Percentiles rank a stretch among this genome's conserved stretches.
Evolutionary conservation across 441 rosid genomes (phyloP).

Genomic region (Sinapis alba): DNA sequence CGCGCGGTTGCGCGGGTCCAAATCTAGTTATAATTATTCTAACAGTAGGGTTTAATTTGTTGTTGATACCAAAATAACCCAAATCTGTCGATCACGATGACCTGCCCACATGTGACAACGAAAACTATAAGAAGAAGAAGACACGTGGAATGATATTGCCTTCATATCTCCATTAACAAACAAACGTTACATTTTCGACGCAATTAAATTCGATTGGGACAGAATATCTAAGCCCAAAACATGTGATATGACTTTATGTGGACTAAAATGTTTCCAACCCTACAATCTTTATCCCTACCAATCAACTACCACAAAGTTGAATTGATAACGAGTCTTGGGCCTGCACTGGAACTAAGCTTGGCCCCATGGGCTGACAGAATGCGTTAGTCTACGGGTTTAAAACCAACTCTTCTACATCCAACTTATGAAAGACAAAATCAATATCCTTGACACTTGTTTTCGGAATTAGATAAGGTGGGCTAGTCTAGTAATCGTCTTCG

Average conservation of each 20-base stretch:
- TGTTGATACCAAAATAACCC: not conserved
- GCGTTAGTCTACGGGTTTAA: not conserved
- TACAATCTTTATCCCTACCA: not conserved
- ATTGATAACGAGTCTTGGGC: not conserved
- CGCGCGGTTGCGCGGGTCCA: too few relatives aligned
- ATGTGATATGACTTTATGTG: slow-evolving; percentile 4
- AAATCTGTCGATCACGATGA: not conserved
- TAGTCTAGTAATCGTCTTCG: not conserved
- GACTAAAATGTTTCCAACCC: slow-evolving; percentile 8
- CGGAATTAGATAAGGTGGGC: not conserved
- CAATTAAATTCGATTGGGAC: not conserved
- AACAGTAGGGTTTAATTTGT: not conserved
- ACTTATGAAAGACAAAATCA: not conserved
- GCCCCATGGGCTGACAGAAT: not conserved
- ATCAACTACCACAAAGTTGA: not conserved
- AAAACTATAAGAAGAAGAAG: not conserved
- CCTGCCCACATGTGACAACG: not conserved
- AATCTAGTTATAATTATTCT: not conserved
- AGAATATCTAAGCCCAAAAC: slow-evolving; percentile 4
- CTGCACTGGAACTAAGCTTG: not conserved
- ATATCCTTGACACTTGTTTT: not conserved
- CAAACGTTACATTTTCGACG: slow-evolving; percentile 19
- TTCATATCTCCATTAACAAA: slow-evolving; percentile 9
- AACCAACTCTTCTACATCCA: not conserved
- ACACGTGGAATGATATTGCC: slow-evolving; percentile 17